Percentiles rank a stretch among this genome's conserved stretches.
Conservation (phyloP, 257 asterid genomes). For the Solanum clarkiae region DNA sequence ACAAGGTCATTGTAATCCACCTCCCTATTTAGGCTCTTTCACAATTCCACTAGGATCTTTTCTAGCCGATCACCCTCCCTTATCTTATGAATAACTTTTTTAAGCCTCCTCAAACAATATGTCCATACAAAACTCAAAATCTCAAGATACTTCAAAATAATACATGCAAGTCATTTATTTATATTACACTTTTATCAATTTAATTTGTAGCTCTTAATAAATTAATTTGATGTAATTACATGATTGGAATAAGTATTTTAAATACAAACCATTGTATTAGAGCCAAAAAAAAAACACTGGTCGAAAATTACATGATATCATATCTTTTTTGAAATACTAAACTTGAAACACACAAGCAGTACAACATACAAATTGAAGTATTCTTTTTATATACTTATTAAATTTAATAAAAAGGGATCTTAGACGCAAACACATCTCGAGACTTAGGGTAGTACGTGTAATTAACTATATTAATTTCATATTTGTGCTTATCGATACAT, state of each 20-base stretch:
- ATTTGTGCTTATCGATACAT: not conserved
- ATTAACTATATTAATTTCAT: not conserved
- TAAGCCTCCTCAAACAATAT: not conserved
- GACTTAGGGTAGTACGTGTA: not conserved
- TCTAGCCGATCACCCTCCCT: not conserved
- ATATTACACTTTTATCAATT: not conserved
- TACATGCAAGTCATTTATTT: not conserved
- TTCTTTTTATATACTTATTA: not conserved
- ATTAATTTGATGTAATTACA: not conserved
- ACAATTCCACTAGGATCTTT: not conserved
- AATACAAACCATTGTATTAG: not conserved
- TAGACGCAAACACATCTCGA: not conserved
- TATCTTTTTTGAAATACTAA: not conserved
- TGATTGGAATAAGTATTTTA: not conserved
- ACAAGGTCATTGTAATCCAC: not conserved
- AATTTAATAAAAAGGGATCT: not conserved
- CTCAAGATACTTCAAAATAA: not conserved
- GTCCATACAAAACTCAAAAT: not conserved
- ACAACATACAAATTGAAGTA: not conserved
- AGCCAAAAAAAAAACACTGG: not conserved
- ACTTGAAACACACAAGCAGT: not conserved
- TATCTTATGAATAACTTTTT: not conserved
- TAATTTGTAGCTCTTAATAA: not conserved
- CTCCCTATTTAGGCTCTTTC: not conserved
- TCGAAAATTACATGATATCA: not conserved